These are phyloP conservation scores for Sedum album DNA, from an alignment of 164 flowering plant genomes.

Conservation along the genomic window DNA sequence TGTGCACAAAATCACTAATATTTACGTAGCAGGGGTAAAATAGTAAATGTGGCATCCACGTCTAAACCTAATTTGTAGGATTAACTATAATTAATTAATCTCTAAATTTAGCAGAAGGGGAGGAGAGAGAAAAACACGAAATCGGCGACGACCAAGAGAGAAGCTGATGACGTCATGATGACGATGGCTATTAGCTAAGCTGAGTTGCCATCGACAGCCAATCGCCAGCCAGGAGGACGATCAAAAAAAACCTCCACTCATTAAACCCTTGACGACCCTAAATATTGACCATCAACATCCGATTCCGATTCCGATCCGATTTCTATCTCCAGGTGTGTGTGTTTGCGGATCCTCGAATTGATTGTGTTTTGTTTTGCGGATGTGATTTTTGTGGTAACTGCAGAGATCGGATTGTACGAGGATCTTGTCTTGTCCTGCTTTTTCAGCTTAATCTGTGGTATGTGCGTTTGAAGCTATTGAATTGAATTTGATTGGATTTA, in stretches of 20 bases:
- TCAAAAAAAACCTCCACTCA: not conserved
- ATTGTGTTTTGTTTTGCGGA: not conserved
- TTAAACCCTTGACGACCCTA: not conserved
- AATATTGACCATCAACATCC: not conserved
- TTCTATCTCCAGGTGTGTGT: not conserved
- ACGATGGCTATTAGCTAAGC: not conserved
- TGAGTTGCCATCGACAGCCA: constrained; percentile 2
- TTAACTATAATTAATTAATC: too few species aligned
- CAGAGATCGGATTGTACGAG: constrained; percentile 1
- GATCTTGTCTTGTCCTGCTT: not conserved
- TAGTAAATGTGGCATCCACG: too few species aligned
- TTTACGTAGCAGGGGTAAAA: too few species aligned
- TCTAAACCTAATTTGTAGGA: too few species aligned
- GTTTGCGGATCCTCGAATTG: not conserved
- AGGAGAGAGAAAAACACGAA: not conserved
- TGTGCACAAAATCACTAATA: too few species aligned
- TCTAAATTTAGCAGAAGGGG: not conserved
- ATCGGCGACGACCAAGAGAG: constrained; percentile 1
- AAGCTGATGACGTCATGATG: not conserved
- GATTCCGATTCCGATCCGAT: not conserved
- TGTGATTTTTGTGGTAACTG: not conserved
- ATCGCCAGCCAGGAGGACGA: constrained; percentile 1
- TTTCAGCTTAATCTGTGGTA: not conserved
- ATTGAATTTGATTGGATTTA: too few species aligned
- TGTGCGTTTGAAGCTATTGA: not conserved